Evolutionary conservation across 1,284 basidiomycete species (phyloP), one percentile per base, ranked within the genome.

Genomic region (Puccinia novopanici): DNA sequence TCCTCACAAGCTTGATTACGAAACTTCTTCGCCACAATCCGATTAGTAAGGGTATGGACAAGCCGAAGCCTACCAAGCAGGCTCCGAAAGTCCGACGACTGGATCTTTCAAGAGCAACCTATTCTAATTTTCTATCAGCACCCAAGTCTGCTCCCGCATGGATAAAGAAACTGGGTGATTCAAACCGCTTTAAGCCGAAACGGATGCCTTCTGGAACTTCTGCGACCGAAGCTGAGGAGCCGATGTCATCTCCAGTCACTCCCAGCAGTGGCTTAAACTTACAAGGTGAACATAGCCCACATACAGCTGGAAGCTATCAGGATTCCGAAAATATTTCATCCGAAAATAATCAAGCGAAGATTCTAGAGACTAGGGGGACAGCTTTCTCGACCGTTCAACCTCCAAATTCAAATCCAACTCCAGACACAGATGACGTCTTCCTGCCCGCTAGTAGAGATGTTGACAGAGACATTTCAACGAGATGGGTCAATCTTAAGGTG

Each of bases 81-180:
- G 63, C 42, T 67, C 63, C 63, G 24, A 71, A 37, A 52, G 30
- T 71, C 52, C 27, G 68, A 8, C 48, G 48, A 17, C 50, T 71
- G 10, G 68, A 71, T 15, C 45, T 71, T 45, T 50, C 68, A 19
- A 71, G n/a, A 54, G 68, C 68, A 15, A 71, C 68, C 24, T 52
- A 71, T 54, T 52, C 68, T 9, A 71, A 27, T 12, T 71, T 71
- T 37, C 37, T 71, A 40, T 71, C 68, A 34, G 68, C 68, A 19
- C 68, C 68, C 27, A 52, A 40, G n/a, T 71, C 68, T 3, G 68
- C 68, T 9, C 68, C 68, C 68, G 68, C 52, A 30, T 71, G 68
- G 68, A 37, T 71, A 4, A 71, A 54, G 17, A 71, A 71, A 71
- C 34, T 71, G 17, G 45, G 67, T 27, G 67, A 70, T 70, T 30